Base-by-base conservation (phyloP, 768 basidiomycete genomes). In the Suillus luteus region DNA sequence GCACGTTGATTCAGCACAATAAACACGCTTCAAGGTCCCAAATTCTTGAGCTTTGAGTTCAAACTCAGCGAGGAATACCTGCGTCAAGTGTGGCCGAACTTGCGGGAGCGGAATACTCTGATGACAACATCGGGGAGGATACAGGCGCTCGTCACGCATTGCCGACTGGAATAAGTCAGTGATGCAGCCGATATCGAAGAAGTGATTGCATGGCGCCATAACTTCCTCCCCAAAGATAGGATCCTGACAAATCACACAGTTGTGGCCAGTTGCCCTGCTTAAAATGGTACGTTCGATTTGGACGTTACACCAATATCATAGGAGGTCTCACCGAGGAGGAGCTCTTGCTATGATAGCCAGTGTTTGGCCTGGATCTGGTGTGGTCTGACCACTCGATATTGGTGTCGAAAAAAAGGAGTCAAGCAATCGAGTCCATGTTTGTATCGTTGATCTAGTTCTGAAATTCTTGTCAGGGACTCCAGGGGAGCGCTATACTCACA, bases 121-220 rank as follows among this genome's bases (percentile, higher is more conserved):
- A 38, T 72, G 65, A 64, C 80, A 81, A 66, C 80, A 81, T 24
- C 75, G 75, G 35, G 79, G 80, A 4, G 79, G 80, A 67, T 72
- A 80, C 31, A 82, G 73, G 1, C 75, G 68, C 62, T 81, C 81
- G 67, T 81, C 80, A 22, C 55, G 65, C 9, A 68, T 73, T 1
- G 79, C 71, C 15, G 71, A 64, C 61, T 73, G 64, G 71, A 80
- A 78, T 49, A 81, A 71, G 41, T 73, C 65, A 1, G 70, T 69
- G 27, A 75, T 12, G 64, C 80, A 81, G 17, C 3, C 65, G 14
- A 65, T 62, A 54, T 78, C 78, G 60, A 78, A 80, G 62, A 65
- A 65, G 65, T 81, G 77, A 31, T 72, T 71, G 55, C 80, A 81
- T 1, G 73, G 74, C 0, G 74, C 71, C 3, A 66, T 69, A 8